Evolutionary conservation across 257 asterid species (phyloP).

Genomic region (Nicotiana benthamiana): DNA sequence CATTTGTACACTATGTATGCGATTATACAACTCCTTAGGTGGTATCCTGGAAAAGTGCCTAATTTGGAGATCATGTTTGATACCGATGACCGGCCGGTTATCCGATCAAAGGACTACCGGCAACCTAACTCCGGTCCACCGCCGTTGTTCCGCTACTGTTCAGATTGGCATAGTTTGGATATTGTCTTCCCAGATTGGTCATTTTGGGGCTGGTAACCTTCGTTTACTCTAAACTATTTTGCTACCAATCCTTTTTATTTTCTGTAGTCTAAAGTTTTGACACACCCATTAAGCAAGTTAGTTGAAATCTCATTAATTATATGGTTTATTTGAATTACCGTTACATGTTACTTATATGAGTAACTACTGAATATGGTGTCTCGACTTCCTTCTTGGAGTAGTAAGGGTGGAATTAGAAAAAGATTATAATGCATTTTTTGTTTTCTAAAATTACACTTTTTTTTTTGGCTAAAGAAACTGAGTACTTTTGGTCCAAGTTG

Average conservation of each 20-base stretch:
- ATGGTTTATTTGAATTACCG: neutral
- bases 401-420: neutral
- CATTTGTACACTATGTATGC: conserved; percentile 61
- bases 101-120: conserved; percentile 19
- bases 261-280: neutral
- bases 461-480: neutral
- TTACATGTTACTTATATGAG: neutral
- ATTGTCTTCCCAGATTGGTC: conserved; percentile 95
- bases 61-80: conserved; percentile 68
- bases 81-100: conserved; percentile 50
- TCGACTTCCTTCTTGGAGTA: neutral
- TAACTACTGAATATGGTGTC: neutral
- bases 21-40: conserved; percentile 45
- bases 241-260: neutral
- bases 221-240: neutral
- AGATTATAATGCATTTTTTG: neutral
- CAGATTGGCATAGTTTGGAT: conserved; percentile 66
- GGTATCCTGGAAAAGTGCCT: conserved; percentile 57
- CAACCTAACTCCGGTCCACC: conserved; percentile 34
- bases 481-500: too few species aligned
- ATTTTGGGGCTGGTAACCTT: conserved; percentile 89
- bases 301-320: neutral
- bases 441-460: neutral
- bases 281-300: too few species aligned
- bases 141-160: conserved; percentile 75